These are phyloP conservation scores for Rhazya stricta DNA, from an alignment of 257 asterid genomes.

Conservation along the genomic window DNA sequence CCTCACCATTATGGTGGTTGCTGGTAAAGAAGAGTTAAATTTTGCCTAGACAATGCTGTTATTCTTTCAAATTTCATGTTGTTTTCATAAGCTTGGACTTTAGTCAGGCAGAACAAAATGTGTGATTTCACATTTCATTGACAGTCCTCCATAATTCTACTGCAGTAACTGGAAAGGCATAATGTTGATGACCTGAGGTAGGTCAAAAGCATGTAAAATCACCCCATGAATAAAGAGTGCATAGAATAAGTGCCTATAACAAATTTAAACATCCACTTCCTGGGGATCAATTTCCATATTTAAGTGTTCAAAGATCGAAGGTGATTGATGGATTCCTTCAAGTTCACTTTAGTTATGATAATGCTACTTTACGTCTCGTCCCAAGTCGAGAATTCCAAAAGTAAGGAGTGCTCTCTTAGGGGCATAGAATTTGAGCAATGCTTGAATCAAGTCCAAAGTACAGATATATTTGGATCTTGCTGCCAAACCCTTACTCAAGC, in stretches of 20 bases:
- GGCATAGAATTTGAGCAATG: conserved; percentile 37
- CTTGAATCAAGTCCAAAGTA: conserved; percentile 20
- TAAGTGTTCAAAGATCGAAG: background rate
- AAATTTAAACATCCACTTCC: background rate
- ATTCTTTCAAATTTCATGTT: background rate
- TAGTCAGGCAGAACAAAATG: background rate
- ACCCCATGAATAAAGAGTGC: background rate
- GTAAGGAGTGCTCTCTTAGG: conserved; percentile 31
- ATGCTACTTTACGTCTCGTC: conserved; percentile 2
- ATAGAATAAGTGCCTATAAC: background rate
- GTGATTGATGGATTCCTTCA: conserved; percentile 1
- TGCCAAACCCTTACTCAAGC: conserved; percentile 35
- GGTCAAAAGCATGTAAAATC: conserved; percentile 13
- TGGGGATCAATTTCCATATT: background rate
- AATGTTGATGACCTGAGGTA: conserved; percentile 4
- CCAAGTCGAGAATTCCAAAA: conserved; percentile 8
- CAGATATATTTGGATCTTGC: conserved; percentile 29
- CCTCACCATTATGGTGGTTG: background rate
- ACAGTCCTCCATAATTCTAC: background rate
- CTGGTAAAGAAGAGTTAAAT: background rate
- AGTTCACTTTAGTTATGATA: background rate
- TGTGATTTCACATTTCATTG: conserved; percentile 1
- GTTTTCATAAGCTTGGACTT: background rate
- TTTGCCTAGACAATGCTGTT: background rate
- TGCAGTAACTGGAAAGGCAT: background rate